Evolutionary conservation across 352 stramenopile genomes (phyloP).

Genomic region (Globisporangium orthogonon): DNA sequence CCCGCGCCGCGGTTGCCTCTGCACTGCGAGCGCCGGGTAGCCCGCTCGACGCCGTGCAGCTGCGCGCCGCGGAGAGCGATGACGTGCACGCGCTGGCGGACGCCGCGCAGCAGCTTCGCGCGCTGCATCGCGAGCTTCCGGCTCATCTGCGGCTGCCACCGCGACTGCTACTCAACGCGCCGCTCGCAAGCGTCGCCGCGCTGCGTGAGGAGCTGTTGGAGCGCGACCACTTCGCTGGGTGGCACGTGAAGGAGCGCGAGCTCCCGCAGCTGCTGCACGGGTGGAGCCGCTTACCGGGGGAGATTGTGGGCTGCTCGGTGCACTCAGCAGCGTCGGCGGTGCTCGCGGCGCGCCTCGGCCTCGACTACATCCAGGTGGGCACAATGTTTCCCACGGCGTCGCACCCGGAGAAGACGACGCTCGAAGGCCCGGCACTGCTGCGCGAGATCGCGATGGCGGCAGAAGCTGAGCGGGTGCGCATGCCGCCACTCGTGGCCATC

Average conservation of each 20-base stretch:
- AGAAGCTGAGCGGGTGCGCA: not conserved
- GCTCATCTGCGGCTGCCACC: not conserved
- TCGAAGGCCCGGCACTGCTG: conserved; percentile 37
- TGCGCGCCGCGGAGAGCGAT: conserved; percentile 9
- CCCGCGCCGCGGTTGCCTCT: not conserved
- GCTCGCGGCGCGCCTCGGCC: conserved; percentile 13
- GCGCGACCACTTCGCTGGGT: conserved; percentile 8
- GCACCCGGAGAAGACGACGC: conserved; percentile 35
- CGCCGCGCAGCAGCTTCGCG: not conserved
- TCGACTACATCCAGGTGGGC: conserved; percentile 47
- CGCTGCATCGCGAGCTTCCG: not conserved
- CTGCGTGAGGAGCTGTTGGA: not conserved
- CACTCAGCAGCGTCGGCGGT: conserved; percentile 24
- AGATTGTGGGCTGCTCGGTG: conserved; percentile 31
- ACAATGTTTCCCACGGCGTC: conserved; percentile 50
- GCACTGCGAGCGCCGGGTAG: not conserved
- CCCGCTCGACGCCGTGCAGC: conserved; percentile 24
- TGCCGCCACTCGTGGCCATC: conserved; percentile 26
- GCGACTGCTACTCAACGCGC: conserved; percentile 13
- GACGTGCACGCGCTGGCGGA: not conserved
- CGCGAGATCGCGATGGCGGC: conserved; percentile 10
- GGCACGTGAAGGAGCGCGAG: conserved; percentile 24
- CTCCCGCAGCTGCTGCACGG: not conserved
- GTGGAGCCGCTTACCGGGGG: not conserved
- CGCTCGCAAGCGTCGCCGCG: not conserved